phyloP scores from a whole-genome alignment of 73 alveolate genomes.

The Paramecium bursaria region DNA sequence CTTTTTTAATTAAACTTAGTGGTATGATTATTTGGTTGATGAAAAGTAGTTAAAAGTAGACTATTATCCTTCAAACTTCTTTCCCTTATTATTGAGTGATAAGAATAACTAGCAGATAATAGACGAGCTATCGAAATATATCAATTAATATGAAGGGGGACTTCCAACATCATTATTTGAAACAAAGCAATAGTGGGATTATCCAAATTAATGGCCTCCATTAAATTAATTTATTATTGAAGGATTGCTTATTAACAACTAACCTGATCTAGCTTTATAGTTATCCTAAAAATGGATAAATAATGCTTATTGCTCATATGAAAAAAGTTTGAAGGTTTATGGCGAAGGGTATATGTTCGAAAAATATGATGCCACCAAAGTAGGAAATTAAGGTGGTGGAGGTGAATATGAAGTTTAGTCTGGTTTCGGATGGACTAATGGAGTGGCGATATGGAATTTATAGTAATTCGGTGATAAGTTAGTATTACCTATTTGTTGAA shows the following conservation, averaged over 20 bases:
- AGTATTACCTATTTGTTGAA: slow-evolving; percentile 8
- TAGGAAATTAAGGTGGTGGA: slow-evolving; percentile 55
- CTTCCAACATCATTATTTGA: slow-evolving; percentile 4
- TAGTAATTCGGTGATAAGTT: slow-evolving; percentile 22
- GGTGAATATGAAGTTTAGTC: slow-evolving; percentile 59
- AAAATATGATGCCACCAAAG: slow-evolving; percentile 43
- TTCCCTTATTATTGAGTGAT: slow-evolving; percentile 1
- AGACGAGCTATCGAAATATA: neutral
- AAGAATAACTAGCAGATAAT: neutral
- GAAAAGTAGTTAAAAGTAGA: neutral
- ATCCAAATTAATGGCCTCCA: slow-evolving; percentile 61
- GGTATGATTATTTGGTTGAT: slow-evolving; percentile 38
- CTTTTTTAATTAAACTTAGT: slow-evolving; percentile 16
- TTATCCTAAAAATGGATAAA: slow-evolving; percentile 10
- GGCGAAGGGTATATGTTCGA: slow-evolving; percentile 49
- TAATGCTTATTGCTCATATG: slow-evolving; percentile 34
- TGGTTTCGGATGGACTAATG: slow-evolving; percentile 64
- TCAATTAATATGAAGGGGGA: slow-evolving; percentile 22
- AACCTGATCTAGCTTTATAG: neutral
- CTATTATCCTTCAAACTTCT: slow-evolving; percentile 41
- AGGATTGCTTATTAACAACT: slow-evolving; percentile 27
- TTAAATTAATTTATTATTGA: slow-evolving; percentile 8
- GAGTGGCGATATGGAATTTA: slow-evolving; percentile 49
- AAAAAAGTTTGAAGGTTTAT: neutral
- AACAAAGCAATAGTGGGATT: slow-evolving; percentile 41